These are phyloP conservation scores for Aspergillus asperescens DNA, from an alignment of 495 filamentous ascomycete species.

Conservation along the genomic window DNA sequence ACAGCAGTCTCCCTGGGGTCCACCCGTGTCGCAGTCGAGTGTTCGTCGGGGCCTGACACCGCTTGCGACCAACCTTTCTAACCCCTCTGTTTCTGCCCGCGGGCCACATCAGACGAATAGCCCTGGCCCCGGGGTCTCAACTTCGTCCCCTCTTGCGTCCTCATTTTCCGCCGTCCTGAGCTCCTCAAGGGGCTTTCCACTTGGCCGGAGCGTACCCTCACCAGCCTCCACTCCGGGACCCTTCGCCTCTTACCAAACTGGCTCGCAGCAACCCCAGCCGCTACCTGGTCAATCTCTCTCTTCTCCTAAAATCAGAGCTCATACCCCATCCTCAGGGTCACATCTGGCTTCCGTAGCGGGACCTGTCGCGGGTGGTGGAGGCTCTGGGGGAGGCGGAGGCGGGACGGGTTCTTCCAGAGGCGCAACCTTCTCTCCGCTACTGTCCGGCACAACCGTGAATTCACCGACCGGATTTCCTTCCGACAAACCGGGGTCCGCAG, in stretches of 20 bases:
- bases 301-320: slow-evolving; percentile 54
- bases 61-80: slow-evolving; percentile 52
- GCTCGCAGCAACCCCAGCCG: slow-evolving; percentile 51
- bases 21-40: slow-evolving; percentile 51
- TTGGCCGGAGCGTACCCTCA: slow-evolving; percentile 47
- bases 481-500: slow-evolving; percentile 45
- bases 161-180: slow-evolving; percentile 55
- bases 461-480: slow-evolving; percentile 55
- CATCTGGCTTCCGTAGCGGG: slow-evolving; percentile 51
- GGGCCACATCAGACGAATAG: slow-evolving; percentile 34
- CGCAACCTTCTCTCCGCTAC: slow-evolving; percentile 58
- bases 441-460: slow-evolving; percentile 55
- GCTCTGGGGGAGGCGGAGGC: slow-evolving; percentile 56
- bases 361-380: slow-evolving; percentile 56
- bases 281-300: slow-evolving; percentile 47
- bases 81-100: slow-evolving; percentile 44
- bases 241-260: slow-evolving; percentile 52
- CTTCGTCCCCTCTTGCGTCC: slow-evolving; percentile 47
- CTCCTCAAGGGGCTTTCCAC: slow-evolving; percentile 42
- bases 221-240: slow-evolving; percentile 46
- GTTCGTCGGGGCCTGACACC: slow-evolving; percentile 59
- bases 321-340: slow-evolving; percentile 56
- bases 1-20: slow-evolving; percentile 59
- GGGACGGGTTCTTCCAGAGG: slow-evolving; percentile 50
- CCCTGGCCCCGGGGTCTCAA: slow-evolving; percentile 43